Conservation (phyloP, 2,329 filamentous ascomycete species). For the Pestalotiopsis sp. region DNA sequence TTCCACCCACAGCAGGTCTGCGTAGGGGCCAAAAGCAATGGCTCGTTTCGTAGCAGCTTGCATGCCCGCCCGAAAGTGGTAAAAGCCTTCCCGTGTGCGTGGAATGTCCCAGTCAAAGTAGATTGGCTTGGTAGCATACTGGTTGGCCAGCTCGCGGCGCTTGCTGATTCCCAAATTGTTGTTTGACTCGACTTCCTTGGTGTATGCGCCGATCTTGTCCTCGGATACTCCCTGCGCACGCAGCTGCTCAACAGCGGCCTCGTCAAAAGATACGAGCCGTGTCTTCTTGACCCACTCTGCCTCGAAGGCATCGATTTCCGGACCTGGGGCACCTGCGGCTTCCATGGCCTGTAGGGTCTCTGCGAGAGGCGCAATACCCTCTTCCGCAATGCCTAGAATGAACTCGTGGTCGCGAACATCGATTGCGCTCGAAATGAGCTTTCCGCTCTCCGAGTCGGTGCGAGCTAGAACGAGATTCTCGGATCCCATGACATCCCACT, state of each 20-base stretch:
- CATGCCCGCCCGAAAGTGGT: slow-evolving; percentile 86
- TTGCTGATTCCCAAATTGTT: slow-evolving; percentile 77
- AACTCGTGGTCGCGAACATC: slow-evolving; percentile 97
- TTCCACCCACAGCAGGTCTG: slow-evolving; percentile 96
- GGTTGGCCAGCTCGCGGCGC: slow-evolving; percentile 71
- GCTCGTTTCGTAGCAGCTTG: slow-evolving; percentile 88
- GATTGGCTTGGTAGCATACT: slow-evolving; percentile 68
- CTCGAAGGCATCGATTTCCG: slow-evolving; percentile 85
- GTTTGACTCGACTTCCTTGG: slow-evolving; percentile 60
- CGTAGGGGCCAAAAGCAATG: slow-evolving; percentile 86
- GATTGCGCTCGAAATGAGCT: slow-evolving; percentile 84
- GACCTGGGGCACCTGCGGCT: slow-evolving; percentile 70
- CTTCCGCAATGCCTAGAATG: slow-evolving; percentile 82
- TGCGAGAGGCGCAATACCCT: slow-evolving; percentile 75
- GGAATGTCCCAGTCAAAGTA: slow-evolving; percentile 91
- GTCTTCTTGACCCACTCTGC: slow-evolving; percentile 85
- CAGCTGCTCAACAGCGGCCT: slow-evolving; percentile 80
- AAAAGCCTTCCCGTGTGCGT: slow-evolving; percentile 90
- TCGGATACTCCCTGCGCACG: slow-evolving; percentile 64
- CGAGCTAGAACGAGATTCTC: slow-evolving; percentile 95
- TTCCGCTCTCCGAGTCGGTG: slow-evolving; percentile 93
- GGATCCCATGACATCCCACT: slow-evolving; percentile 97
- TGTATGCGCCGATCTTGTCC: slow-evolving; percentile 68
- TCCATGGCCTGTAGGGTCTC: slow-evolving; percentile 94
- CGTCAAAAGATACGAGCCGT: slow-evolving; percentile 86